These are phyloP conservation scores for Chlamydomonas schloesseri DNA, from an alignment of 139 green algal genomes.

Conservation along the genomic window DNA sequence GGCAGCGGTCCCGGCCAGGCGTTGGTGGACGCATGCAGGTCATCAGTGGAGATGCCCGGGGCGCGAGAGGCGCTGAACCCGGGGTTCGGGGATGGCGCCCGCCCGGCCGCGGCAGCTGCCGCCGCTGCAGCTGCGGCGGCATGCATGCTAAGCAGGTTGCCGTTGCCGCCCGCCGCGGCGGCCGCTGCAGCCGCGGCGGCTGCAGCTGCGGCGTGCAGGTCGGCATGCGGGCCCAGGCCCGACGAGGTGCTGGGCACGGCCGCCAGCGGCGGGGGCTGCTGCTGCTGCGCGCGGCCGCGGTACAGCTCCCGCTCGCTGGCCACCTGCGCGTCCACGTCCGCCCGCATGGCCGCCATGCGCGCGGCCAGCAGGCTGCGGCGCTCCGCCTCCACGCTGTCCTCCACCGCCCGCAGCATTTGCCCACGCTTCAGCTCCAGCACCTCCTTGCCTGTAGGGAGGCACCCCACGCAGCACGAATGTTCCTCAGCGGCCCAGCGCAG, in stretches of 20 bases:
- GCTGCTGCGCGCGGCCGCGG: conserved; percentile 1
- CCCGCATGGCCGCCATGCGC: conserved; percentile 36
- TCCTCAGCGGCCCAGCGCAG: too few relatives aligned
- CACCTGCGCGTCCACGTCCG: conserved; percentile 41
- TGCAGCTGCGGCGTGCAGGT: too few relatives aligned
- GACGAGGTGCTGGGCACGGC: not conserved
- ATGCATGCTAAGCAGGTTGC: too few relatives aligned
- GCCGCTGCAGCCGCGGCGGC: too few relatives aligned
- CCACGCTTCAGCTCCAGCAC: conserved; percentile 49
- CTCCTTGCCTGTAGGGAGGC: conserved; percentile 7
- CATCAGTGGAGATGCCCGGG: not conserved
- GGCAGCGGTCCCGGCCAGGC: conserved; percentile 13
- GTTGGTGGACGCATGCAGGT: conserved; percentile 13
- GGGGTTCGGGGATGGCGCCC: too few relatives aligned
- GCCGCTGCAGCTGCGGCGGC: too few relatives aligned
- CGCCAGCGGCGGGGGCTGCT: conserved; percentile 11
- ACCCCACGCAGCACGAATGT: not conserved
- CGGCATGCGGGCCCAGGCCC: not conserved
- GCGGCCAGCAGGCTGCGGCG: conserved; percentile 31
- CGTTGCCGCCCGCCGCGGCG: too few relatives aligned
- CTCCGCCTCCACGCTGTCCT: conserved; percentile 51
- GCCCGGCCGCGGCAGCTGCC: too few relatives aligned
- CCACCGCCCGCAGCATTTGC: conserved; percentile 48
- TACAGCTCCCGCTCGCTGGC: conserved; percentile 29
- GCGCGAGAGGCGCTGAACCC: too few relatives aligned